A percentile compares a stretch with the other conserved stretches of the same genome.
These are phyloP conservation scores for Sugiyamaella lignohabitans DNA, from an alignment of 805 yeast species.

Conservation along the genomic window DNA sequence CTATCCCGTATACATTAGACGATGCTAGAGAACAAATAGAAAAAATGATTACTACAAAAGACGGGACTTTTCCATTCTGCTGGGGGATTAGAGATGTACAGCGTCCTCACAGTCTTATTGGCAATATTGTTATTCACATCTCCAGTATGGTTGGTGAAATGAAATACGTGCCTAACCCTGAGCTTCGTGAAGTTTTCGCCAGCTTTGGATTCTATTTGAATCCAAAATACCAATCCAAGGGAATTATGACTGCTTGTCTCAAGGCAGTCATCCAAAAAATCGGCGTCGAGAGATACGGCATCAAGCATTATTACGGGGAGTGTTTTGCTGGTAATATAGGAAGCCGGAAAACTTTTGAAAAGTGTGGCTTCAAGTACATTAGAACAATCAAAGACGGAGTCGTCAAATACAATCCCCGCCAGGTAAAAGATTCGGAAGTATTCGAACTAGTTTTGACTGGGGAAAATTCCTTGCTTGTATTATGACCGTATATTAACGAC, in stretches of 20 bases:
- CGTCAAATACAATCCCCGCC: conserved; percentile 4
- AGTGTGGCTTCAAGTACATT: conserved; percentile 16
- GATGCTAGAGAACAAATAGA: conserved; percentile 12
- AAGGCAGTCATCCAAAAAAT: conserved; percentile 7
- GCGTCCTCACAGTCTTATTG: conserved; percentile 6
- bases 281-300: conserved; percentile 6
- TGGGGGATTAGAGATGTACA: conserved; percentile 17
- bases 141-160: background rate
- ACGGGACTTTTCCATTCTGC: background rate
- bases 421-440: conserved; percentile 3
- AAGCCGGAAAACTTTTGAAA: conserved; percentile 18
- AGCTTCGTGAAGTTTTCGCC: conserved; percentile 5
- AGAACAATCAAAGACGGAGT: conserved; percentile 10
- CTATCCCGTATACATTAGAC: conserved; percentile 10
- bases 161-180: conserved; percentile 2
- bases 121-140: conserved; percentile 11
- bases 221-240: conserved; percentile 17
- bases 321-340: conserved; percentile 15
- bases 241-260: conserved; percentile 16
- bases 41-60: background rate
- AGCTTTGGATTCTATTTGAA: conserved; percentile 18
- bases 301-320: conserved; percentile 11
- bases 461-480: no score
- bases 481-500: no score
- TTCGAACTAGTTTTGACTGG: conserved; percentile 1